phyloP scores from a whole-genome alignment of 176 grass and related monocot species.

The Coix lacrymajobi region DNA sequence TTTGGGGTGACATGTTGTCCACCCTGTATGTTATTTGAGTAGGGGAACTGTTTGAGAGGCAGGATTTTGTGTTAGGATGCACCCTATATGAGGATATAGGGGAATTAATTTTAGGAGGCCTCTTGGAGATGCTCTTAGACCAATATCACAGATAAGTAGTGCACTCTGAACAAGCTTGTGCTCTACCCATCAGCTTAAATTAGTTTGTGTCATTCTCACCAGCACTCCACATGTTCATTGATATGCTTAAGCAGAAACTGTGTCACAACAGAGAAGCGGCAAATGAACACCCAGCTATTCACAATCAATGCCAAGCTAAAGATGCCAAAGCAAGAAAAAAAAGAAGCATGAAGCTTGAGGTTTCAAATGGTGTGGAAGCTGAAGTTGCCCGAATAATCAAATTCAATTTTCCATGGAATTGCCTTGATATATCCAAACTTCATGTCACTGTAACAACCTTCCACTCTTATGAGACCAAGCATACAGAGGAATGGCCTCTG shows the following conservation, averaged over 20 bases:
- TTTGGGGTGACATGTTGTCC: neutral
- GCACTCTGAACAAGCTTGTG: neutral
- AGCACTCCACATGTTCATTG: neutral
- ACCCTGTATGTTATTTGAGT: neutral
- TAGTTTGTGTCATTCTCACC: neutral
- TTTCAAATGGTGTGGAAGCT: neutral
- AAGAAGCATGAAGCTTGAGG: neutral
- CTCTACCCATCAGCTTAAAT: constrained; percentile 4
- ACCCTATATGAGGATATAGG: neutral
- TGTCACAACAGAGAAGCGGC: neutral
- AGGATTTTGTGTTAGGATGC: neutral
- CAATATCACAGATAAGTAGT: neutral
- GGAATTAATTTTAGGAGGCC: neutral
- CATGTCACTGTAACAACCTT: neutral
- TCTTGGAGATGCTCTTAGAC: neutral
- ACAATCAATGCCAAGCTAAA: neutral
- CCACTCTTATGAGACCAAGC: neutral
- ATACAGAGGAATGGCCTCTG: neutral
- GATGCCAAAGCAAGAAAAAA: constrained; percentile 9
- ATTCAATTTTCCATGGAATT: neutral
- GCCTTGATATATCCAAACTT: neutral
- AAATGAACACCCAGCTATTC: neutral
- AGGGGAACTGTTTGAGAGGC: neutral
- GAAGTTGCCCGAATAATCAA: neutral
- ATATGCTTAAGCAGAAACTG: neutral